Evolutionary conservation across 192 early-diverging fungal genomes (phyloP).

Genomic region (Backusella psychrophila): DNA sequence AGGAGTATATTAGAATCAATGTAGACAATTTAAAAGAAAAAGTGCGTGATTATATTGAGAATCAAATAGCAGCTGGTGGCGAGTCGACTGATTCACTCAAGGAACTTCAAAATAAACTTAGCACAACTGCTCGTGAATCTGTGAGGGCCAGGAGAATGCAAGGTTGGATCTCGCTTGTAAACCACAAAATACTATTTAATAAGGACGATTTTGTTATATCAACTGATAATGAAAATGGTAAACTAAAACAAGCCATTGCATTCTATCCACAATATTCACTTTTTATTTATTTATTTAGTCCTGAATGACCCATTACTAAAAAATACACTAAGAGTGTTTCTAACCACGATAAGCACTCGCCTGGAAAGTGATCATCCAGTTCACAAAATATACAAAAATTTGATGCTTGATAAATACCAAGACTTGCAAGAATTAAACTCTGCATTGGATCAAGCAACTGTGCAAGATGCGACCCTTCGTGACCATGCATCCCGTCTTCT

Average conservation of each 20-base stretch:
- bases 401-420: background rate
- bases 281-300: background rate
- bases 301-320: background rate
- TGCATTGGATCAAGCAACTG: background rate
- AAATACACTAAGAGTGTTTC: background rate
- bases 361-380: background rate
- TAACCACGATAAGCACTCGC: background rate
- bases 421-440: background rate
- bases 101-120: background rate
- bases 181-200: background rate
- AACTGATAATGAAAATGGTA: background rate
- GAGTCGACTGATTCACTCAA: background rate
- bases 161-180: background rate
- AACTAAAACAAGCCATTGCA: background rate
- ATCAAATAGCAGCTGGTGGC: background rate
- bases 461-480: background rate
- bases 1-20: background rate
- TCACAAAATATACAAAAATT: background rate
- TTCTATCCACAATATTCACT: too few species aligned
- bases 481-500: background rate
- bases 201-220: background rate
- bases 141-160: background rate
- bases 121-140: background rate
- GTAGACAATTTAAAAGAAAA: background rate
- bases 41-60: slow-evolving; percentile 10